A percentile compares a stretch with the other conserved stretches of the same genome.
These are phyloP conservation scores for Plectranthus barbatus DNA, from an alignment of 257 asterid genomes.

Conservation along the genomic window DNA sequence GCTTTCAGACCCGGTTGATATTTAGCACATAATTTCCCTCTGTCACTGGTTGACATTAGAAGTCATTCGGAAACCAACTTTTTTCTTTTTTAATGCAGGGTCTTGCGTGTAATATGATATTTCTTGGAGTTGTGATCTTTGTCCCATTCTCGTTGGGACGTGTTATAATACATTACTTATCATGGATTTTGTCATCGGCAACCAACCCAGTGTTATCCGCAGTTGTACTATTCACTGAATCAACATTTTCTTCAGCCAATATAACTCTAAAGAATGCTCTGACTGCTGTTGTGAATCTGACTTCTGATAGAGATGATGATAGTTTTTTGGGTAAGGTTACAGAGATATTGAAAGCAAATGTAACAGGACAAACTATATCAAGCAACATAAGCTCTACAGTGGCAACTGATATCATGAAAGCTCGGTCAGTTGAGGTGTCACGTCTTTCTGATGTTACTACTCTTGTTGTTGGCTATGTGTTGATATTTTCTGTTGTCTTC, in stretches of 20 bases:
- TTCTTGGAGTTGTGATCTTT: conserved; percentile 84
- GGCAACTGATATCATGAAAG: conserved; percentile 55
- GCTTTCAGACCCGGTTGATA: not conserved
- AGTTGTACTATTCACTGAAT: conserved; percentile 72
- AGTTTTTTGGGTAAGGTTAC: conserved; percentile 60
- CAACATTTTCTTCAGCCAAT: conserved; percentile 81
- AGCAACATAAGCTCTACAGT: conserved; percentile 49
- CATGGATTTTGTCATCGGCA: conserved; percentile 80
- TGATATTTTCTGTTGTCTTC: conserved; percentile 65
- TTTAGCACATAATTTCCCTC: not conserved
- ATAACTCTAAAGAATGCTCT: conserved; percentile 63
- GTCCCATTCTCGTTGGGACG: conserved; percentile 90
- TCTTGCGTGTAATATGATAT: conserved; percentile 98
- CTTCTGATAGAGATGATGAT: conserved; percentile 51
- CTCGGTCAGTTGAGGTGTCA: conserved; percentile 53
- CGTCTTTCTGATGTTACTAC: conserved; percentile 94
- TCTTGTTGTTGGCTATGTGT: conserved; percentile 91
- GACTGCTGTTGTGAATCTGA: conserved; percentile 72
- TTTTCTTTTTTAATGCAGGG: conserved; percentile 49
- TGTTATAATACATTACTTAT: conserved; percentile 46
- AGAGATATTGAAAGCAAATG: conserved; percentile 55
- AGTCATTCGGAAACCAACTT: not conserved
- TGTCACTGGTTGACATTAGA: too few species aligned
- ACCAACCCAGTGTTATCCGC: conserved; percentile 72
- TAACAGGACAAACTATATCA: conserved; percentile 42